Percentiles rank a stretch among this genome's conserved stretches.
Evolutionary conservation across 768 basidiomycete species (phyloP).

Genomic region (Kwoniella newhampshirensis): DNA sequence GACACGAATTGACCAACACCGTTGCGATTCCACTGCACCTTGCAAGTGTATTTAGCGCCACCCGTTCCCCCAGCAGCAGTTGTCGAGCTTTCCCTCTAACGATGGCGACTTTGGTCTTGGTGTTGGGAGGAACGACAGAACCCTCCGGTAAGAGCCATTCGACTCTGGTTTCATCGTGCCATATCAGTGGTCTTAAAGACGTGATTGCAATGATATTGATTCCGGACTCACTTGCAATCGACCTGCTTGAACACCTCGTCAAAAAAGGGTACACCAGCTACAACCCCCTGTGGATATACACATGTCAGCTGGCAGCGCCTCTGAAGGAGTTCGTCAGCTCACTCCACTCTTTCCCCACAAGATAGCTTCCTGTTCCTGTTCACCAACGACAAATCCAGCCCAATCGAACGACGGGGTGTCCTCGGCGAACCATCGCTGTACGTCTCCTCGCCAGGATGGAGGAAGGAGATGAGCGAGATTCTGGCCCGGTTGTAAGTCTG

Average conservation of each 20-base stretch:
- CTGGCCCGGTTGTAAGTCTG: constrained; percentile 29
- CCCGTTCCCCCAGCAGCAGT: constrained; percentile 84
- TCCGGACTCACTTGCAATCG: constrained; percentile 80
- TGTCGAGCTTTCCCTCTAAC: constrained; percentile 85
- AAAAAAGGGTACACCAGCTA: constrained; percentile 95
- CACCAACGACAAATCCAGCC: constrained; percentile 93
- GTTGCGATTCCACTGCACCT: constrained; percentile 96
- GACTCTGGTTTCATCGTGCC: constrained; percentile 61
- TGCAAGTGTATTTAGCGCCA: constrained; percentile 88
- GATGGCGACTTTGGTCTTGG: constrained; percentile 68
- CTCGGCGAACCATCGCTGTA: constrained; percentile 81
- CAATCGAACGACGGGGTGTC: constrained; percentile 96
- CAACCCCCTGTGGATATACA: constrained; percentile 57
- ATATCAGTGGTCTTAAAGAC: not conserved
- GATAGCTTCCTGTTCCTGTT: constrained; percentile 78
- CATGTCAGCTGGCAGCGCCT: too few relatives aligned
- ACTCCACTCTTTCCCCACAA: constrained; percentile 85
- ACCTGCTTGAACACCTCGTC: constrained; percentile 86
- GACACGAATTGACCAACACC: constrained; percentile 69
- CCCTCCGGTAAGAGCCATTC: constrained; percentile 93
- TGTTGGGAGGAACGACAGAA: constrained; percentile 69
- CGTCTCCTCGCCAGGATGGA: constrained; percentile 83
- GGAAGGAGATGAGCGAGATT: constrained; percentile 70
- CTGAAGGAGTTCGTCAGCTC: constrained; percentile 40
- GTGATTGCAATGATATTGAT: not conserved